Evolutionary conservation across 2,329 filamentous ascomycete genomes (phyloP).

Genomic region (Hypoxylon sp.): DNA sequence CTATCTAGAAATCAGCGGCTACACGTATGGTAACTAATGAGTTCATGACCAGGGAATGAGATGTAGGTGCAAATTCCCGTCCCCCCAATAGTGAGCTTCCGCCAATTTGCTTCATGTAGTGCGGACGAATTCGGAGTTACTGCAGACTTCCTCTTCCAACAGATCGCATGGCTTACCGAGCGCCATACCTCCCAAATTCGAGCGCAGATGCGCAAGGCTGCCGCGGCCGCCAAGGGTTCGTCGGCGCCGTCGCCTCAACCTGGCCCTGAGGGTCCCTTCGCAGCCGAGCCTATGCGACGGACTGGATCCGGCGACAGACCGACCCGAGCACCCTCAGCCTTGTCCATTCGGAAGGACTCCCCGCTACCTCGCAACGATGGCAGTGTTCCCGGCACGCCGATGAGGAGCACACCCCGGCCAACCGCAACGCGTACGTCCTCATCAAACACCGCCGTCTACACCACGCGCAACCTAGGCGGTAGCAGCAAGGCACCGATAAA

Average conservation of each 20-base stretch:
- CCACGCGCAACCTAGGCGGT: slow-evolving; percentile 53
- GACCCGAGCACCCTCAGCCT: slow-evolving; percentile 62
- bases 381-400: slow-evolving; percentile 58
- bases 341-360: slow-evolving; percentile 71
- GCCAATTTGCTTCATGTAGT: slow-evolving; percentile 64
- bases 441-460: slow-evolving; percentile 57
- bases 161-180: slow-evolving; percentile 94
- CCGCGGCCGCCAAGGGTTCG: slow-evolving; percentile 68
- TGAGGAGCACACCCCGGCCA: slow-evolving; percentile 59
- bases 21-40: slow-evolving; percentile 25
- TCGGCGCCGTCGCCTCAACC: slow-evolving; percentile 69
- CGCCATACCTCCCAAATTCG: slow-evolving; percentile 89
- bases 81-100: slow-evolving; percentile 9
- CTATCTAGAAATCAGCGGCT: slow-evolving; percentile 10
- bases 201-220: slow-evolving; percentile 86
- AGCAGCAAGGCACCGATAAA: slow-evolving; percentile 51
- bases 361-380: slow-evolving; percentile 63
- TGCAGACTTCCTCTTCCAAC: slow-evolving; percentile 88
- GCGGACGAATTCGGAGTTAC: slow-evolving; percentile 81
- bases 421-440: slow-evolving; percentile 63
- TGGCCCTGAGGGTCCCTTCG: slow-evolving; percentile 58
- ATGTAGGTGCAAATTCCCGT: slow-evolving; percentile 67
- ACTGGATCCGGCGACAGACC: slow-evolving; percentile 61
- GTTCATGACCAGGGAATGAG: slow-evolving; percentile 72
- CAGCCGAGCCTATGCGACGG: slow-evolving; percentile 64